Evolutionary conservation across 768 basidiomycete species (phyloP).

Genomic region (Leccinum rimulosum): DNA sequence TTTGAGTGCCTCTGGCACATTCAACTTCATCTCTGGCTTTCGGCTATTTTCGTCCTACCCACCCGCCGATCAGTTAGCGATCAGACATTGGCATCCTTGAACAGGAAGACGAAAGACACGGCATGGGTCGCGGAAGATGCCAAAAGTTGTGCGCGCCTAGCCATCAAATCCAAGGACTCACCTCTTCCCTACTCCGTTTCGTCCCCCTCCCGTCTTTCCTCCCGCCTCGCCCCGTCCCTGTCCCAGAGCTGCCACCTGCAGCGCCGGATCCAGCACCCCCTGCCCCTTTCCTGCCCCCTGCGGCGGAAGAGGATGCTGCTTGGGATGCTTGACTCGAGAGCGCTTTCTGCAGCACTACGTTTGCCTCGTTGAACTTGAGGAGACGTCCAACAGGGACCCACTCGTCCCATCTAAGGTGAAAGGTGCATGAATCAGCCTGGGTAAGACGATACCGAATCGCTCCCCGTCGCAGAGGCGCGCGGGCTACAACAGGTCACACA

Average conservation of each 20-base stretch:
- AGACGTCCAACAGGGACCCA: slow-evolving; percentile 85
- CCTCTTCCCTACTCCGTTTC: slow-evolving; percentile 75
- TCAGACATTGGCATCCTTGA: not conserved
- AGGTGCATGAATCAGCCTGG: not conserved
- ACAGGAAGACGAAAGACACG: not conserved
- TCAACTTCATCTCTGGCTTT: slow-evolving; percentile 87
- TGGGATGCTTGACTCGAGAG: slow-evolving; percentile 49
- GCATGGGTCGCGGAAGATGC: not conserved
- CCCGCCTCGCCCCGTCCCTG: slow-evolving; percentile 30
- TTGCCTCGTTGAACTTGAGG: slow-evolving; percentile 81
- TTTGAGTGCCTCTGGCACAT: slow-evolving; percentile 88
- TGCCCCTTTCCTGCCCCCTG: slow-evolving; percentile 27
- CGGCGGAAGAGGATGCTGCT: slow-evolving; percentile 36
- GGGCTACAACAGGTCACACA: not conserved
- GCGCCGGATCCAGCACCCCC: slow-evolving; percentile 27
- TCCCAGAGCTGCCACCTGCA: slow-evolving; percentile 21
- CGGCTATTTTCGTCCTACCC: slow-evolving; percentile 69
- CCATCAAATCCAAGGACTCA: slow-evolving; percentile 27
- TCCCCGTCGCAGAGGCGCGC: not conserved
- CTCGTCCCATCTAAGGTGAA: slow-evolving; percentile 8
- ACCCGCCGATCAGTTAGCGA: not conserved
- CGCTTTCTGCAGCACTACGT: slow-evolving; percentile 72
- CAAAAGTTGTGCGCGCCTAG: not conserved
- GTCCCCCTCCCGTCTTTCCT: slow-evolving; percentile 67
- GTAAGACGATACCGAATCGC: not conserved